Base-by-base conservation (phyloP, 2,329 filamentous ascomycete genomes). In the Cercospora sojina region DNA sequence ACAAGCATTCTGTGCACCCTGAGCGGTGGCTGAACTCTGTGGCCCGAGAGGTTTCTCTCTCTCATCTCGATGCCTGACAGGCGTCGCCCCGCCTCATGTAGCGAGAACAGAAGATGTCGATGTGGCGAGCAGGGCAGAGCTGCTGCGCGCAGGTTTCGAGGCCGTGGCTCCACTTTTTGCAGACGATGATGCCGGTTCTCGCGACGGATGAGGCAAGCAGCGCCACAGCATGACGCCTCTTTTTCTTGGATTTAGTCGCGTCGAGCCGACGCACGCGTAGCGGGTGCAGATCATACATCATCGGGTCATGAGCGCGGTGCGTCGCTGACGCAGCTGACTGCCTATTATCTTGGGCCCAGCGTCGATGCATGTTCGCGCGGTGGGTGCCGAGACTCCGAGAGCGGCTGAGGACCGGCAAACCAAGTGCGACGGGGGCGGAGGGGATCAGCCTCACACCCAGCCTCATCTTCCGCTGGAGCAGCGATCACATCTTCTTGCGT, bases 151-250 rank as follows among this genome's bases (percentile, higher is more conserved):
- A 35, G 27, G 53, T 32, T 57, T 57, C 29, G 53, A n/a, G 18
- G 31, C 31, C 16, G 27, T 35, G 23, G 47, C 35, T 57, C 53
- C 53, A 57, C 53, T 20, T 57, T 57, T 57, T 5, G 27, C 53
- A 57, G 27, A 35, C 29, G 29, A 57, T 57, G 51, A 55, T 55
- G 51, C 51, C 27, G 51, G 51, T 55, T 18, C 51, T 25, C 27
- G 51, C 23, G 51, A 13, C 51, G 51, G 18, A 55, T 27, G 12
- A 32, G 27, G 53, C 27, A 57, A 35, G 53, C 53, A n/a, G 53
- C 53, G 53, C 53, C 53, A 57, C 53, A 57, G 53, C 53, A 57
- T 57, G 53, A 57, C 53, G 53, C 53, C 53, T 57, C 53, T 31
- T 57, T 55, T 35, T 35, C 31, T 57, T 31, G 53, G 31, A 57